Evolutionary conservation across 2,329 filamentous ascomycete genomes (phyloP).

Genomic region (Diplocarpon mali): DNA sequence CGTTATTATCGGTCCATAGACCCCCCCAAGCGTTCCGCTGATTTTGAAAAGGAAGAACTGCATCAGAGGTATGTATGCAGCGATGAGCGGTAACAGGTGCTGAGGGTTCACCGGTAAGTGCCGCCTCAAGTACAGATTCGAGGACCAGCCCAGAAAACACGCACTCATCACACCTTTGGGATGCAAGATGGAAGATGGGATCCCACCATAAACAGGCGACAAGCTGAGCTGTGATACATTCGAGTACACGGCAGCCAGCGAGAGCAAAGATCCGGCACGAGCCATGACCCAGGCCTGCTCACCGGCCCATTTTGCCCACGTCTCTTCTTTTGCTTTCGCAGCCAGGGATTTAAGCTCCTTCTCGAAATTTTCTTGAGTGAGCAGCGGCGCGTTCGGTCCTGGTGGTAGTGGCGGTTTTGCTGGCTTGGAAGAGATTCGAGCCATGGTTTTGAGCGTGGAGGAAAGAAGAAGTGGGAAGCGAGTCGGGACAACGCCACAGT

Average conservation of each 20-base stretch:
- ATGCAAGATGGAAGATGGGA: conserved; percentile 67
- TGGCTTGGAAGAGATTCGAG: conserved; percentile 2
- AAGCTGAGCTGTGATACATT: conserved; percentile 65
- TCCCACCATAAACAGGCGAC: conserved; percentile 79
- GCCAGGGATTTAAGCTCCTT: conserved; percentile 27
- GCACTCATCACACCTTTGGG: conserved; percentile 51
- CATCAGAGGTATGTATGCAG: conserved; percentile 60
- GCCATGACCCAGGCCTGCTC: conserved; percentile 23
- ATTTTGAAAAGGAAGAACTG: conserved; percentile 61
- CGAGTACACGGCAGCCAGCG: conserved; percentile 51
- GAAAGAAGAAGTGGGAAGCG: neutral
- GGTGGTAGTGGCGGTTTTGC: conserved; percentile 8
- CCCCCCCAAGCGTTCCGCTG: conserved; percentile 55
- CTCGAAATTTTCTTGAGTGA: conserved; percentile 28
- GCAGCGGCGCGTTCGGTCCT: conserved; percentile 14
- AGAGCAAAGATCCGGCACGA: conserved; percentile 35
- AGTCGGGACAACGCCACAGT: too few relatives aligned
- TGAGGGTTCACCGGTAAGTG: conserved; percentile 38
- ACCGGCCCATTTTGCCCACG: conserved; percentile 21
- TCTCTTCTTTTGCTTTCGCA: conserved; percentile 26
- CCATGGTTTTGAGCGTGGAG: conserved; percentile 10
- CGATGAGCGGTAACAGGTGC: conserved; percentile 57
- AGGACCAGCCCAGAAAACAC: conserved; percentile 61
- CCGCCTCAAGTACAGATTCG: conserved; percentile 45
- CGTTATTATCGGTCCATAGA: conserved; percentile 63